Evolutionary conservation across 2,329 filamentous ascomycete genomes (phyloP).

Genomic region (Stemphylium beticola): DNA sequence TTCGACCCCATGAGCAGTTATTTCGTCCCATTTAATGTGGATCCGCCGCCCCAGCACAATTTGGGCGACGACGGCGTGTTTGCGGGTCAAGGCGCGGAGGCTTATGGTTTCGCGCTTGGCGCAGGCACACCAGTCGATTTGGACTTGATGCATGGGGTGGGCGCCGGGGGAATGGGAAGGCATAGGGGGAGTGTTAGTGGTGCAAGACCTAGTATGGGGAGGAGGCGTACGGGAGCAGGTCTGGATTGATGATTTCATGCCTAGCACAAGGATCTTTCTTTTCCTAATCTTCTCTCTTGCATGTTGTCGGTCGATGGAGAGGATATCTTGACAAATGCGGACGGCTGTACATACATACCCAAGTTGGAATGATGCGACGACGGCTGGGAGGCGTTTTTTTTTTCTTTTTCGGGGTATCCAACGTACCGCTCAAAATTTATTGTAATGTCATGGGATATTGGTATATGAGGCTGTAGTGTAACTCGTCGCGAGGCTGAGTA

Average conservation of each 20-base stretch:
- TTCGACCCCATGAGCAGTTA: constrained; percentile 68
- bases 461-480: too few species aligned
- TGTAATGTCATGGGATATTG: too few species aligned
- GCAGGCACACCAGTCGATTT: constrained; percentile 17
- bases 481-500: too few species aligned
- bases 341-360: too few species aligned
- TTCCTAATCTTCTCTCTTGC: too few species aligned
- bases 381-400: too few species aligned
- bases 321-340: too few species aligned
- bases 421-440: too few species aligned
- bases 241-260: constrained; percentile 2
- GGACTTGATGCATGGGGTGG: constrained; percentile 17
- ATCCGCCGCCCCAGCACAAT: constrained; percentile 62
- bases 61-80: constrained; percentile 47
- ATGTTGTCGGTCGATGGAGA: too few species aligned
- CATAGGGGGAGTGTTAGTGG: constrained; percentile 7
- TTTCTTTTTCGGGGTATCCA: too few species aligned
- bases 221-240: constrained; percentile 11
- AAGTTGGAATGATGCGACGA: too few species aligned
- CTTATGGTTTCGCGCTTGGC: constrained; percentile 18
- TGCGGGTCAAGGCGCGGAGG: constrained; percentile 21
- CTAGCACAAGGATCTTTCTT: too few species aligned
- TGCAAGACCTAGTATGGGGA: neutral
- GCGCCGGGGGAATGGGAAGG: neutral
- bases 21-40: constrained; percentile 93